Conservation (phyloP, 352 stramenopile species). For the Pythium sp. region DNA sequence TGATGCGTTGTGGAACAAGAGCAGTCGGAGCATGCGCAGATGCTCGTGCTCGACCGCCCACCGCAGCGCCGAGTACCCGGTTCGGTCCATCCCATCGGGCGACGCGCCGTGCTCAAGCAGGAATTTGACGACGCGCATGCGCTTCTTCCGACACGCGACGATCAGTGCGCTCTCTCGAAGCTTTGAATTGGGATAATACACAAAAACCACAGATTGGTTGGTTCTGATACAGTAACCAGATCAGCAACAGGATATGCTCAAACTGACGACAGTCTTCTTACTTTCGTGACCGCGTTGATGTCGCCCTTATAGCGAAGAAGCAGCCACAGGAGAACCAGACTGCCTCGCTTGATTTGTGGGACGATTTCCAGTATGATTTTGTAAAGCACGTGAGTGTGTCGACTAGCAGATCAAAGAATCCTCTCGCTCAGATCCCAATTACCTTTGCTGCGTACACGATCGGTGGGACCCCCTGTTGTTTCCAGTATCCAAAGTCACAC, state of each 20-base stretch:
- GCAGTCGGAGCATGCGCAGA: slow-evolving; percentile 31
- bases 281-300: slow-evolving; percentile 48
- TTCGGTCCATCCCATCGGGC: slow-evolving; percentile 38
- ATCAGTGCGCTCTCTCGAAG: slow-evolving; percentile 52
- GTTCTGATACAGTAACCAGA: neutral
- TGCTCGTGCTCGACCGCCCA: slow-evolving; percentile 44
- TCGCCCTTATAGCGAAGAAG: slow-evolving; percentile 58
- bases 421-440: neutral
- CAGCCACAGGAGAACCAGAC: slow-evolving; percentile 41
- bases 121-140: slow-evolving; percentile 27
- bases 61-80: slow-evolving; percentile 45
- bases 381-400: neutral
- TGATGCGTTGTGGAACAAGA: slow-evolving; percentile 40
- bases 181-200: slow-evolving; percentile 14
- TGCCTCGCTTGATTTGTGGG: slow-evolving; percentile 29
- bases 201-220: neutral
- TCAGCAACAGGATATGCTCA: neutral
- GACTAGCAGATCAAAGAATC: too few species aligned
- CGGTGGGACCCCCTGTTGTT: slow-evolving; percentile 38
- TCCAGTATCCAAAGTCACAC: neutral
- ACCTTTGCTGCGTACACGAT: slow-evolving; percentile 67
- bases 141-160: slow-evolving; percentile 48
- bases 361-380: neutral
- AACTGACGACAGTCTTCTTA: slow-evolving; percentile 13
- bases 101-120: slow-evolving; percentile 41